Percentiles rank a stretch among this genome's conserved stretches.
Evolutionary conservation across 2,329 filamentous ascomycete genomes (phyloP).

Genomic region (Myotisia sp.): DNA sequence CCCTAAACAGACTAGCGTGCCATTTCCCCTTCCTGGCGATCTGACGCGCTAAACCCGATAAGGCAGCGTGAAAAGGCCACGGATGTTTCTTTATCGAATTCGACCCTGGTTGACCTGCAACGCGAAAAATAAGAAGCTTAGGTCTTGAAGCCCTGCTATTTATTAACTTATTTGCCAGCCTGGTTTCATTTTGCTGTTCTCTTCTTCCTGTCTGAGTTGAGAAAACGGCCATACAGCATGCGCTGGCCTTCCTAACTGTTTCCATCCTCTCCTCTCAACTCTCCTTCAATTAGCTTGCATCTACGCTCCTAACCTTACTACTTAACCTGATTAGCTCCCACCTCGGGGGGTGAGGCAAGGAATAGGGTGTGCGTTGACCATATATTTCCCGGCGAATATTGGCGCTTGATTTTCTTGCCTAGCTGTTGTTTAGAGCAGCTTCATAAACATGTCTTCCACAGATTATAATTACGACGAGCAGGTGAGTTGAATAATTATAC

Average conservation of each 20-base stretch:
- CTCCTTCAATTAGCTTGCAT: not conserved
- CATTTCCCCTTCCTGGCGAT: not conserved
- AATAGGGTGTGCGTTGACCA: too few relatives aligned
- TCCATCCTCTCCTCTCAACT: not conserved
- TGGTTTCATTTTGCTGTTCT: not conserved
- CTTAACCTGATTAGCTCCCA: too few relatives aligned
- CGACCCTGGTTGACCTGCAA: too few relatives aligned
- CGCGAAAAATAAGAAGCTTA: too few relatives aligned
- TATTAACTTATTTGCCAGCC: not conserved
- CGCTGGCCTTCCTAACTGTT: not conserved
- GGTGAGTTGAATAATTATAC: slow-evolving; percentile 43
- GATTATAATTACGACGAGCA: slow-evolving; percentile 98
- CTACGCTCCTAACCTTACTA: too few relatives aligned
- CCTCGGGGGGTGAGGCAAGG: too few relatives aligned
- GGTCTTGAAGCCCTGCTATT: too few relatives aligned
- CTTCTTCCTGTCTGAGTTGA: not conserved
- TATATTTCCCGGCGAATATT: not conserved
- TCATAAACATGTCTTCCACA: slow-evolving; percentile 53
- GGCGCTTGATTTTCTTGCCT: not conserved
- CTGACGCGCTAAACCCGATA: slow-evolving; percentile 1
- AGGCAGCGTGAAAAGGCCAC: slow-evolving; percentile 2
- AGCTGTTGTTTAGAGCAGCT: not conserved
- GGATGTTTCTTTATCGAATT: too few relatives aligned
- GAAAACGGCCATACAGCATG: not conserved
- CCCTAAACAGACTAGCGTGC: not conserved